phyloP scores from a whole-genome alignment of 2,329 filamentous ascomycete species.

The Monilinia polystroma region DNA sequence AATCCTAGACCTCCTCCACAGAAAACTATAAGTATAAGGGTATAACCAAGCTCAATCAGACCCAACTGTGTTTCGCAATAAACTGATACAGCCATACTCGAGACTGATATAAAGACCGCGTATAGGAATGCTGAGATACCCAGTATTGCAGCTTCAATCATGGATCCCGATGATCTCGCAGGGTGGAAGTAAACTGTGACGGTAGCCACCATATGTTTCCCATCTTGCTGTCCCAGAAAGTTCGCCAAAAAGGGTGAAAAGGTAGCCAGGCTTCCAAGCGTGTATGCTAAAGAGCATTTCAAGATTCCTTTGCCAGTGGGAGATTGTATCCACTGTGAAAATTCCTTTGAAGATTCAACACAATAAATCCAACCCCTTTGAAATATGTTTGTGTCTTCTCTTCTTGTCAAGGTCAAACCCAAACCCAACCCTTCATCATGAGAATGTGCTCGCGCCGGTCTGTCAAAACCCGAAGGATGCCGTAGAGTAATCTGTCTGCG shows the following conservation, averaged over 20 bases:
- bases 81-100: conserved; percentile 86
- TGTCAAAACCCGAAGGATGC: conserved; percentile 45
- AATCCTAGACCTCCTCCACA: conserved; percentile 84
- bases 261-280: conserved; percentile 81
- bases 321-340: conserved; percentile 64
- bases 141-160: conserved; percentile 80
- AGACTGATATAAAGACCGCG: conserved; percentile 69
- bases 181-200: conserved; percentile 95
- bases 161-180: conserved; percentile 79
- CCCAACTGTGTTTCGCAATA: conserved; percentile 69
- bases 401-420: conserved; percentile 14
- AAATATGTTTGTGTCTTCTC: conserved; percentile 35
- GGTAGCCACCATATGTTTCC: conserved; percentile 91
- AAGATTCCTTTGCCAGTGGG: conserved; percentile 76
- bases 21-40: conserved; percentile 76
- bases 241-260: conserved; percentile 72
- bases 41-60: conserved; percentile 70
- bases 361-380: conserved; percentile 40
- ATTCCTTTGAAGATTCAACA: conserved; percentile 42
- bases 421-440: conserved; percentile 13
- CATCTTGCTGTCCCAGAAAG: conserved; percentile 79
- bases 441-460: conserved; percentile 25
- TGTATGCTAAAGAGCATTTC: conserved; percentile 88
- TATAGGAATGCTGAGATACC: conserved; percentile 78
- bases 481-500: conserved; percentile 77